These are phyloP conservation scores for Auriscalpium microsporum DNA, from an alignment of 768 basidiomycete genomes.

Conservation along the genomic window DNA sequence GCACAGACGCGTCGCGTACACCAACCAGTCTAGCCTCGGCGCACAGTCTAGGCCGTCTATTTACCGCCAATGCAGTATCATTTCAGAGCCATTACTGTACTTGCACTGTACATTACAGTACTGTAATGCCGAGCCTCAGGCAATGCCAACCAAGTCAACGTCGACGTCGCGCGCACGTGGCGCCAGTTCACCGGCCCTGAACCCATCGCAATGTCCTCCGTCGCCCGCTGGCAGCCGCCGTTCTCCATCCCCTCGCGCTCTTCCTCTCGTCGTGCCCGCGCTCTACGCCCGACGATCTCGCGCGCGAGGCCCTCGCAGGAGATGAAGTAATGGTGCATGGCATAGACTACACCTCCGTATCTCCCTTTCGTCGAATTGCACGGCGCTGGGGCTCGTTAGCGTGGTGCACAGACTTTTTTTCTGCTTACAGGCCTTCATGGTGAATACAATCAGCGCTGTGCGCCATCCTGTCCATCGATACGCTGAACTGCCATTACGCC, in stretches of 20 bases:
- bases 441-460: too few species aligned
- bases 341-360: slow-evolving; percentile 18
- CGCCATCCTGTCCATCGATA: too few species aligned
- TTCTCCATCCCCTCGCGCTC: slow-evolving; percentile 11
- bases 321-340: slow-evolving; percentile 18
- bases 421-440: too few species aligned
- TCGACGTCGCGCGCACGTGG: background rate
- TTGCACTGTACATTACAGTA: too few species aligned
- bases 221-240: background rate
- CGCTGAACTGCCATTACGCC: too few species aligned
- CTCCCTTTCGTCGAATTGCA: slow-evolving; percentile 12
- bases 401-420: slow-evolving; percentile 13
- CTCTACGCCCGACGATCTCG: slow-evolving; percentile 9
- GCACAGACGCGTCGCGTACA: background rate
- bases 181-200: slow-evolving; percentile 3
- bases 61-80: too few species aligned
- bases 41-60: too few species aligned
- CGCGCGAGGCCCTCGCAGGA: slow-evolving; percentile 17
- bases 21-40: too few species aligned
- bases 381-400: slow-evolving; percentile 16
- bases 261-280: slow-evolving; percentile 4
- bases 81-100: too few species aligned
- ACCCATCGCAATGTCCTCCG: background rate
- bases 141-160: too few species aligned
- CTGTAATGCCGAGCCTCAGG: too few species aligned